A percentile compares a stretch with the other conserved stretches of the same genome.
These are phyloP conservation scores for Penicillium canescens DNA, from an alignment of 495 filamentous ascomycete genomes.

Conservation along the genomic window DNA sequence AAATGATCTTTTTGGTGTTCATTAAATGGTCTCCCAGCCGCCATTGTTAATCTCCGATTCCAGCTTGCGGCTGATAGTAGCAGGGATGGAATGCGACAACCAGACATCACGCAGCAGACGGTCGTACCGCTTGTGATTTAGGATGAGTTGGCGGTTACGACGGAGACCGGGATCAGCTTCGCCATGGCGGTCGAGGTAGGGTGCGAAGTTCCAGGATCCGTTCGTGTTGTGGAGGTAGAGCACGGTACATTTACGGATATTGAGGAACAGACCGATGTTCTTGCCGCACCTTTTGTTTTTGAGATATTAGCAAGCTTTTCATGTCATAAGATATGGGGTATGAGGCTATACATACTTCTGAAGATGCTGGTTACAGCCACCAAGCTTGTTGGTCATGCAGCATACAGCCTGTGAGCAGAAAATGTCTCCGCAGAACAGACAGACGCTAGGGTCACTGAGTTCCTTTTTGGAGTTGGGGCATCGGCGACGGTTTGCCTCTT, in stretches of 20 bases:
- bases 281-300: constrained; percentile 68
- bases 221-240: constrained; percentile 79
- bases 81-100: constrained; percentile 85
- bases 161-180: constrained; percentile 87
- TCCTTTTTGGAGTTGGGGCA: constrained; percentile 92
- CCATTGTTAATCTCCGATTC: constrained; percentile 96
- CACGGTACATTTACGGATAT: constrained; percentile 91
- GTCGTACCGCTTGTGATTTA: constrained; percentile 94
- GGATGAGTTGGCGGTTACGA: constrained; percentile 78
- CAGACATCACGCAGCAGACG: constrained; percentile 80
- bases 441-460: constrained; percentile 83
- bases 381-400: constrained; percentile 72
- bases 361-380: constrained; percentile 90
- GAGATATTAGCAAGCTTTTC: constrained; percentile 11
- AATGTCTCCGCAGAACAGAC: constrained; percentile 93
- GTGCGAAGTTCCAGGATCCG: constrained; percentile 82
- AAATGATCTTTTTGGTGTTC: constrained; percentile 11
- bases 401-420: constrained; percentile 94
- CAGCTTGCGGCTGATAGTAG: constrained; percentile 81
- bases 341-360: constrained; percentile 61
- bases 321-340: neutral
- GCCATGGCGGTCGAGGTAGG: constrained; percentile 93
- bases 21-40: constrained; percentile 89
- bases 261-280: constrained; percentile 88
- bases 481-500: constrained; percentile 79